Conservation (phyloP, 306 rosid genomes). For the Quercus berberidifolia region DNA sequence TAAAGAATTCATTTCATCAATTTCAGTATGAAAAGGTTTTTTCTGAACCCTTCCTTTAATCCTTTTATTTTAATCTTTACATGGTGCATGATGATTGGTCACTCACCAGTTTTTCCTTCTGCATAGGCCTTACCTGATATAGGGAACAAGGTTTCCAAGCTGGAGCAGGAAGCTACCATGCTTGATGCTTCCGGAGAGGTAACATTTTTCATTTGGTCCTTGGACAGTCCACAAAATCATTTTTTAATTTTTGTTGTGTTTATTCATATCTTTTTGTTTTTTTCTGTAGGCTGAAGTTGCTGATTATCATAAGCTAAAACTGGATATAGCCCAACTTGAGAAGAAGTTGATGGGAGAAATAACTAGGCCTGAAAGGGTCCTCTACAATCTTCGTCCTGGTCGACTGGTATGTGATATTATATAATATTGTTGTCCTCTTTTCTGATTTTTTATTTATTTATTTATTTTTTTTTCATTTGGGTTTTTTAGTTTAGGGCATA, state of each 20-base stretch:
- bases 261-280: conserved; percentile 1
- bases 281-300: conserved; percentile 74
- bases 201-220: conserved; percentile 12
- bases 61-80: conserved; percentile 3
- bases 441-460: neutral
- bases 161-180: conserved; percentile 81
- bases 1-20: conserved; percentile 90
- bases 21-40: conserved; percentile 95
- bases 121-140: conserved; percentile 88
- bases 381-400: conserved; percentile 88
- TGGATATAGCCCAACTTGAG: conserved; percentile 80
- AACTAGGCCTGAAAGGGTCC: conserved; percentile 88
- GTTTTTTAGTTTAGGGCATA: neutral
- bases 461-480: neutral
- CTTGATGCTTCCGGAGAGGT: conserved; percentile 98
- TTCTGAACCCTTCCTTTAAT: conserved; percentile 18
- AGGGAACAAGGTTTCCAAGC: conserved; percentile 68
- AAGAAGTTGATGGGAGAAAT: conserved; percentile 87
- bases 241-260: conserved; percentile 15
- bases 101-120: conserved; percentile 9
- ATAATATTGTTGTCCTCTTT: neutral
- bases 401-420: conserved; percentile 68
- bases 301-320: conserved; percentile 84
- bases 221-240: neutral
- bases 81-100: conserved; percentile 16